These are phyloP conservation scores for Ustanciosporium gigantosporum DNA, from an alignment of 1,284 basidiomycete species.

Conservation along the genomic window DNA sequence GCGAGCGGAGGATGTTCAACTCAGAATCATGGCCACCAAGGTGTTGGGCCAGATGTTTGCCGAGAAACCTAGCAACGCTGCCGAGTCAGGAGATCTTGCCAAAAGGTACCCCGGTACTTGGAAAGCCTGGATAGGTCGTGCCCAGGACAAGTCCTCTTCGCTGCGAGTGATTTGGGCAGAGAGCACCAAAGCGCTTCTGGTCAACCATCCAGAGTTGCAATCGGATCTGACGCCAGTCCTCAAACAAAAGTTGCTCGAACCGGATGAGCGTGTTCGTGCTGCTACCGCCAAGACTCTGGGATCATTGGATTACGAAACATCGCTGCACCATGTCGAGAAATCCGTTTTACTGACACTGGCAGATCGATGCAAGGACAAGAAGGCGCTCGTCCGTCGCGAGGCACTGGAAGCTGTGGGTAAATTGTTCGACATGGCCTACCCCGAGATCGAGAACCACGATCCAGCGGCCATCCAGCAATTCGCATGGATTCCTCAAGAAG, in stretches of 20 bases:
- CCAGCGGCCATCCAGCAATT: constrained; percentile 76
- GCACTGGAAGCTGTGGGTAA: constrained; percentile 78
- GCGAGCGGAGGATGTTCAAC: constrained; percentile 72
- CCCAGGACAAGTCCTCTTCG: constrained; percentile 73
- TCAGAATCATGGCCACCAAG: constrained; percentile 78
- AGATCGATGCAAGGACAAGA: constrained; percentile 81
- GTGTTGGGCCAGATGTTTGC: constrained; percentile 88
- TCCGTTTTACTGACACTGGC: constrained; percentile 71
- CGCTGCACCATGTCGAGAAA: constrained; percentile 77
- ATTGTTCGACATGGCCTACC: constrained; percentile 79
- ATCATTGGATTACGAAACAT: constrained; percentile 86
- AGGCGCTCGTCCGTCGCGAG: constrained; percentile 79
- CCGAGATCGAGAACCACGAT: constrained; percentile 88
- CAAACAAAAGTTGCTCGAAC: constrained; percentile 66
- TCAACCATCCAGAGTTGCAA: constrained; percentile 75
- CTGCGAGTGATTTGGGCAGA: constrained; percentile 83
- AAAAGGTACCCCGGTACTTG: constrained; percentile 82
- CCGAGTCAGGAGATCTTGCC: constrained; percentile 67
- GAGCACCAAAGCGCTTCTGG: constrained; percentile 64
- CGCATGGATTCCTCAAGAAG: constrained; percentile 84
- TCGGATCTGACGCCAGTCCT: constrained; percentile 40
- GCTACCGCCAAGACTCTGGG: constrained; percentile 81
- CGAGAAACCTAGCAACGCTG: constrained; percentile 28
- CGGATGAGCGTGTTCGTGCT: constrained; percentile 87
- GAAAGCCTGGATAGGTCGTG: constrained; percentile 79